These are phyloP conservation scores for Pleurotus cornucopiae DNA, from an alignment of 768 basidiomycete species.

Conservation along the genomic window DNA sequence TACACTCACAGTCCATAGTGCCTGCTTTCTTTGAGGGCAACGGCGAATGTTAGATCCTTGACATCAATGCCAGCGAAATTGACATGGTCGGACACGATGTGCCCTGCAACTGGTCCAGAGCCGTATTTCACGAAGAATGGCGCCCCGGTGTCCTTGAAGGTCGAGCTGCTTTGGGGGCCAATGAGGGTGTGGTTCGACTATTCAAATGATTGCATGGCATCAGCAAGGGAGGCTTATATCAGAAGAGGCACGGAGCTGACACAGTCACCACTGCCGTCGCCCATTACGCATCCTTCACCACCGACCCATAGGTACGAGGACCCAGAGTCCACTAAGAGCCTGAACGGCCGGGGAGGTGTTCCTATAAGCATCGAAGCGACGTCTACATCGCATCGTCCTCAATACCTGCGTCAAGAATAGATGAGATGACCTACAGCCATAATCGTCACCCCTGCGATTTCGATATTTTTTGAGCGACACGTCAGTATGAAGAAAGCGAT, in stretches of 20 bases:
- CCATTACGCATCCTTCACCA: slow-evolving; percentile 44
- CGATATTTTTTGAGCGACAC: neutral
- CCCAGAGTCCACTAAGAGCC: slow-evolving; percentile 66
- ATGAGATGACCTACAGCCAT: slow-evolving; percentile 25
- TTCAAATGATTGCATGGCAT: neutral
- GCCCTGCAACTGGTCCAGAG: slow-evolving; percentile 63
- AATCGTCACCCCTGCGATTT: slow-evolving; percentile 33
- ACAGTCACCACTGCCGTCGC: slow-evolving; percentile 29
- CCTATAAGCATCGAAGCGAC: slow-evolving; percentile 59
- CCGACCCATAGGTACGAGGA: slow-evolving; percentile 69
- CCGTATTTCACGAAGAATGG: slow-evolving; percentile 69
- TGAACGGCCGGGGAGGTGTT: slow-evolving; percentile 55
- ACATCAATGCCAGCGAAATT: slow-evolving; percentile 59
- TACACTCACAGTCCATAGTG: slow-evolving; percentile 50
- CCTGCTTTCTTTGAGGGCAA: slow-evolving; percentile 50
- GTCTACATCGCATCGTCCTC: slow-evolving; percentile 16
- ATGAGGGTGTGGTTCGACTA: slow-evolving; percentile 46
- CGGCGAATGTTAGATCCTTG: slow-evolving; percentile 62
- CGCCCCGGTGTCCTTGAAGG: slow-evolving; percentile 51
- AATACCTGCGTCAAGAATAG: neutral
- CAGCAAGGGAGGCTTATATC: neutral
- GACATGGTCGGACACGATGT: slow-evolving; percentile 60
- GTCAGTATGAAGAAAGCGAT: neutral
- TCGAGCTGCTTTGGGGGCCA: slow-evolving; percentile 53
- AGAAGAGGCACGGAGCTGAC: slow-evolving; percentile 15